phyloP scores from a whole-genome alignment of 1,284 basidiomycete species.

The Puccinia polysora region DNA sequence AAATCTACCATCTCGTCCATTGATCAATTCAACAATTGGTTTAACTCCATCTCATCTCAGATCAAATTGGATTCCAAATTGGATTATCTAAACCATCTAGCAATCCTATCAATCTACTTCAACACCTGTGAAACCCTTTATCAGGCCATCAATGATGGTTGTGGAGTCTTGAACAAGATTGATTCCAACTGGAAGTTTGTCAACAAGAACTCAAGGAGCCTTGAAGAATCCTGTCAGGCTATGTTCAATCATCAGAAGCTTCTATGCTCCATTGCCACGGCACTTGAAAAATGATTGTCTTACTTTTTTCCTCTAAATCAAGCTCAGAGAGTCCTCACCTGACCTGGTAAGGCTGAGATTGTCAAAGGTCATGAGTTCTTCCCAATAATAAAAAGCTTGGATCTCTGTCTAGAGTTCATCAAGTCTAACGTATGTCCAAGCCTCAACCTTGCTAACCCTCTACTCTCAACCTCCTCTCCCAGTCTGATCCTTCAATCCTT shows the following conservation, averaged over 20 bases:
- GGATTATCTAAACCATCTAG: conserved; percentile 76
- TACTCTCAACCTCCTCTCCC: conserved; percentile 40
- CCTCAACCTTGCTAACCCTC: background rate
- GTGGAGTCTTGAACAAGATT: conserved; percentile 71
- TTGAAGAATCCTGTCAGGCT: conserved; percentile 83
- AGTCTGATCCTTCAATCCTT: background rate
- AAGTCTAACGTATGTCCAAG: conserved; percentile 66
- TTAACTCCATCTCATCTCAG: conserved; percentile 73
- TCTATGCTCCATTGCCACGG: conserved; percentile 69
- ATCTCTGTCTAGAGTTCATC: conserved; percentile 83
- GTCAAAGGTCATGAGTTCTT: conserved; percentile 82
- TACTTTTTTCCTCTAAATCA: conserved; percentile 88
- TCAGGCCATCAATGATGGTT: conserved; percentile 65
- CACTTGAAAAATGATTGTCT: conserved; percentile 69
- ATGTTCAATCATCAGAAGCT: conserved; percentile 80
- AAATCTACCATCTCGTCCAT: conserved; percentile 72
- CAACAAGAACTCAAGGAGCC: conserved; percentile 75
- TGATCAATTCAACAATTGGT: conserved; percentile 93
- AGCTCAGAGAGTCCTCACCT: conserved; percentile 82
- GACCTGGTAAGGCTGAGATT: conserved; percentile 74
- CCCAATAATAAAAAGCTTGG: conserved; percentile 86
- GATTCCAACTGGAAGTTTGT: conserved; percentile 74
- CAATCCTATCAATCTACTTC: conserved; percentile 67
- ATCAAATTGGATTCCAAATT: conserved; percentile 85
- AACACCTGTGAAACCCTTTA: conserved; percentile 69